Evolutionary conservation across 2,329 filamentous ascomycete genomes (phyloP).

Genomic region (Scortechinia acanthostroma): DNA sequence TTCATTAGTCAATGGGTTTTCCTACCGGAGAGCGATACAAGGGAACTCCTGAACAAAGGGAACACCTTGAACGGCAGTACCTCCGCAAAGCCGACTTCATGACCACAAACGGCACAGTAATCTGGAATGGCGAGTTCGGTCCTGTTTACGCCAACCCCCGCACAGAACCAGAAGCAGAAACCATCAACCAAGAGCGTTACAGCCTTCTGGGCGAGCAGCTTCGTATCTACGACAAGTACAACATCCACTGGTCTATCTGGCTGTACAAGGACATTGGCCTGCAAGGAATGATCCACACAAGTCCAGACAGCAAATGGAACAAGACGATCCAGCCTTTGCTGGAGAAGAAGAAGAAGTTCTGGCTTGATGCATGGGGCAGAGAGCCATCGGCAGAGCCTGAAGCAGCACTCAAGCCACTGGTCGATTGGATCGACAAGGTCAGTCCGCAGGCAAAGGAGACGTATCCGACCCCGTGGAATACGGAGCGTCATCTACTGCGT

Average conservation of each 20-base stretch:
- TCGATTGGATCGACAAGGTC: too few relatives aligned
- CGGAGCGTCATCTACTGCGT: too few relatives aligned
- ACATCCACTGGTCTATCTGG: conserved; percentile 52
- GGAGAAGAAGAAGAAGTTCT: conserved; percentile 42
- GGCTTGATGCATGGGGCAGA: conserved; percentile 46
- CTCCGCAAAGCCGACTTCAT: conserved; percentile 33
- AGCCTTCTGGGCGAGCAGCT: conserved; percentile 31
- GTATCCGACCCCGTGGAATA: too few relatives aligned
- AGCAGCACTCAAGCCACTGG: too few relatives aligned
- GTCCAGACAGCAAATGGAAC: conserved; percentile 37
- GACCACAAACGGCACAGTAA: conserved; percentile 25
- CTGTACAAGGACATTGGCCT: conserved; percentile 48
- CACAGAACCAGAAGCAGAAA: conserved; percentile 23
- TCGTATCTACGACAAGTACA: conserved; percentile 30
- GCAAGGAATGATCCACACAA: conserved; percentile 44
- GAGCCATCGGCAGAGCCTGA: conserved; percentile 21
- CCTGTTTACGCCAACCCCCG: conserved; percentile 33
- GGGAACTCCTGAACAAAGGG: conserved; percentile 30
- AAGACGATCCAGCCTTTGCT: conserved; percentile 39
- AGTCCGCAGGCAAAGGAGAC: too few relatives aligned
- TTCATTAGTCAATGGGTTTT: too few relatives aligned
- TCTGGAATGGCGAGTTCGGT: conserved; percentile 44
- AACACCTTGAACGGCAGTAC: conserved; percentile 26
- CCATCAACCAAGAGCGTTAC: conserved; percentile 29
- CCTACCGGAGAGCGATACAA: conserved; percentile 33